Evolutionary conservation across 441 rosid genomes (phyloP).

Genomic region (Adansonia grandidieri): DNA sequence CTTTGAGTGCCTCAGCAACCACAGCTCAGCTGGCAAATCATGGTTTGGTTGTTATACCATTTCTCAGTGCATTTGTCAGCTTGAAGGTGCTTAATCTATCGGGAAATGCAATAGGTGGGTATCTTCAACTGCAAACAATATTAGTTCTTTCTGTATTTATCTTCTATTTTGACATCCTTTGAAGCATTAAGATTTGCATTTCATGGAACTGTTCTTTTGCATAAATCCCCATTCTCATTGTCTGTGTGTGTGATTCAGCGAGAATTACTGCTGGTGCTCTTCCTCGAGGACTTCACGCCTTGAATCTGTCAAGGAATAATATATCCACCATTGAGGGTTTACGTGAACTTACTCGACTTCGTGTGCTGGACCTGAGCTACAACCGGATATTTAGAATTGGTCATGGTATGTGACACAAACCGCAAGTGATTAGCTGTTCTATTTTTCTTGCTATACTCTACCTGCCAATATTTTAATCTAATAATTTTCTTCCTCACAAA

Average conservation of each 20-base stretch:
- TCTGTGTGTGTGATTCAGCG: conserved; percentile 43
- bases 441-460: not conserved
- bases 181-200: not conserved
- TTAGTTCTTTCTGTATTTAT: conserved; percentile 1
- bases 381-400: conserved; percentile 82
- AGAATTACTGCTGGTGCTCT: conserved; percentile 86
- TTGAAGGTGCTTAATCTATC: conserved; percentile 85
- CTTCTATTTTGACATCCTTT: not conserved
- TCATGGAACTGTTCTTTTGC: not conserved
- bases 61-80: conserved; percentile 72
- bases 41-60: conserved; percentile 74
- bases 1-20: conserved; percentile 65
- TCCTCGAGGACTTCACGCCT: conserved; percentile 83
- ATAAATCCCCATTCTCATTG: not conserved
- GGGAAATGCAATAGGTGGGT: conserved; percentile 83
- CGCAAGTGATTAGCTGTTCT: conserved; percentile 12
- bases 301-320: conserved; percentile 82
- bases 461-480: not conserved
- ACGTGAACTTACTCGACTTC: conserved; percentile 89
- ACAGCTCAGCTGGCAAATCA: conserved; percentile 77
- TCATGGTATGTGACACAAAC: conserved; percentile 63
- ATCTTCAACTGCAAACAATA: conserved; percentile 23
- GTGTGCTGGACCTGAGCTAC: conserved; percentile 90
- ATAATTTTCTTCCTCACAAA: not conserved
- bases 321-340: conserved; percentile 86